These are phyloP conservation scores for Mucor irregularis DNA, from an alignment of 371 early-diverging fungal species.

Conservation along the genomic window DNA sequence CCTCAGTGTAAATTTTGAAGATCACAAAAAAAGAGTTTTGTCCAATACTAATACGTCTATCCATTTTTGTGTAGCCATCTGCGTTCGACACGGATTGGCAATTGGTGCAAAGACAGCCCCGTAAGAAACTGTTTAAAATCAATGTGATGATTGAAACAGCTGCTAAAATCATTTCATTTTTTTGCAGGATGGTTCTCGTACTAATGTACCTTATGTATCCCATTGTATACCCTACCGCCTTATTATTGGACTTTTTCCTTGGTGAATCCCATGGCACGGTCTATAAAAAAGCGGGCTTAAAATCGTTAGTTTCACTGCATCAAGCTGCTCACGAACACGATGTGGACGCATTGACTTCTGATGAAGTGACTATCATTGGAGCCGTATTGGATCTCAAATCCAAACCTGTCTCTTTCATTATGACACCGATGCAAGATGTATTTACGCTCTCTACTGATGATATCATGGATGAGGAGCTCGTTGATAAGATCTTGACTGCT, in stretches of 20 bases:
- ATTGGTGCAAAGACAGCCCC: constrained; percentile 76
- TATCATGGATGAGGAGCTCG: constrained; percentile 62
- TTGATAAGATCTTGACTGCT: constrained; percentile 74
- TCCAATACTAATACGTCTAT: neutral
- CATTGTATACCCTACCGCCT: constrained; percentile 82
- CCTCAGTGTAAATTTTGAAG: constrained; percentile 34
- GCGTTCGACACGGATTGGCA: constrained; percentile 71
- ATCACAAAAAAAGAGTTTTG: neutral
- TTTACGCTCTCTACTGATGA: constrained; percentile 77
- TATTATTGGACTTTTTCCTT: constrained; percentile 73
- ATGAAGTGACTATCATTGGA: constrained; percentile 91
- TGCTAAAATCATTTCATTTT: too few species aligned
- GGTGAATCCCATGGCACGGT: constrained; percentile 82
- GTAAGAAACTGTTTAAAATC: constrained; percentile 23
- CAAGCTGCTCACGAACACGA: constrained; percentile 66
- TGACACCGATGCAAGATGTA: constrained; percentile 87
- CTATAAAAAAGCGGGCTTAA: constrained; percentile 86
- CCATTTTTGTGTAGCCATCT: constrained; percentile 50
- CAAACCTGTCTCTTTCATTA: constrained; percentile 79
- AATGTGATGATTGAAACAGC: neutral
- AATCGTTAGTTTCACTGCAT: constrained; percentile 90
- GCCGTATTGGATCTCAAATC: constrained; percentile 90
- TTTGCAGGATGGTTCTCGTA: constrained; percentile 56
- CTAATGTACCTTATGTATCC: constrained; percentile 74
- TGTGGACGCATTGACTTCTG: constrained; percentile 80